Conservation (phyloP, 768 basidiomycete species). For the Strobilomyces confusus region DNA sequence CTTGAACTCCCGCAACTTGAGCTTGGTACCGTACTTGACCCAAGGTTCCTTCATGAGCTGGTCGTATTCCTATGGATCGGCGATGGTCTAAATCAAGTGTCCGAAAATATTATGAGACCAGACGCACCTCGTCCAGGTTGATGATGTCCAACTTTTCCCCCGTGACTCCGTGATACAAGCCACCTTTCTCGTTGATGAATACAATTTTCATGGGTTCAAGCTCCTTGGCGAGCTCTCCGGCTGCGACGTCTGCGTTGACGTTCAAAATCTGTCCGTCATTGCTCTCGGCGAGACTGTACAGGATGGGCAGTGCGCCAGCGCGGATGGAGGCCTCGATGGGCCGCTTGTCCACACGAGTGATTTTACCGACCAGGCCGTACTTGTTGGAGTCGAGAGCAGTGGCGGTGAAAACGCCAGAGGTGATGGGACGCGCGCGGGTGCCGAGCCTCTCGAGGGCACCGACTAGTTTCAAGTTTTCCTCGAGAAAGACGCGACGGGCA, state of each 20-base stretch:
- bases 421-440: constrained; percentile 95
- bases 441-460: constrained; percentile 90
- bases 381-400: constrained; percentile 94
- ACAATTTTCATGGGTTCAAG: constrained; percentile 98
- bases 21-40: constrained; percentile 99
- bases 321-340: constrained; percentile 96
- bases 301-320: constrained; percentile 92
- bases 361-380: constrained; percentile 94
- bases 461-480: constrained; percentile 95
- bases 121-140: constrained; percentile 87
- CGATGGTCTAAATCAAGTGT: neutral
- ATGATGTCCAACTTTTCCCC: constrained; percentile 95
- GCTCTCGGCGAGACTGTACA: constrained; percentile 92
- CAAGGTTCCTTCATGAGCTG: constrained; percentile 95
- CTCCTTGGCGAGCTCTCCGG: constrained; percentile 96
- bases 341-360: constrained; percentile 91
- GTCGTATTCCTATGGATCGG: constrained; percentile 74
- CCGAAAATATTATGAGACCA: neutral
- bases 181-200: constrained; percentile 97
- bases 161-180: constrained; percentile 94
- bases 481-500: constrained; percentile 93
- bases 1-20: constrained; percentile 98
- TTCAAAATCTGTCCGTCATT: constrained; percentile 97
- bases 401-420: constrained; percentile 95
- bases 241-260: constrained; percentile 98